Evolutionary conservation across 192 early-diverging fungal species (phyloP), one percentile per base, ranked within the genome.

Genomic region (Linnemannia exigua): DNA sequence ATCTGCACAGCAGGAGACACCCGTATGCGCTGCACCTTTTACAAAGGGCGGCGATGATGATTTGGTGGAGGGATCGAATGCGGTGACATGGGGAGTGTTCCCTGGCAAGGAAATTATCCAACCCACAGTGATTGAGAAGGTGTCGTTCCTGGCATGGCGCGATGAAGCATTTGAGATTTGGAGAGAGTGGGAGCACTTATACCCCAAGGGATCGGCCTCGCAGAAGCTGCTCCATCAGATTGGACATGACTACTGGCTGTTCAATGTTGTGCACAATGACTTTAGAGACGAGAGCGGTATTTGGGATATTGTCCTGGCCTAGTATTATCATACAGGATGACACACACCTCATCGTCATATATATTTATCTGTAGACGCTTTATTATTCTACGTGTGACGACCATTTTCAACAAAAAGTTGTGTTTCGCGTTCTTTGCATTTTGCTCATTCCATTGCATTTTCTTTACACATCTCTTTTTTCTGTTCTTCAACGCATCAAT

Each of bases 11-110:
- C 33, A 41, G 16, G 79, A 76, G 67, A 67, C 66, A 5, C 84
- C 84, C 19, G 75, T 80, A 82, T 94, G 69, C 92, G 91, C 75
- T 87, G 92, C 79, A 90, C 92, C 76, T 79, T 95, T 74, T 90
- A 87, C 80, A 9, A 72, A 71, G 46, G 79, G 72, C 41, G 20
- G n/a, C 4, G 84, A 77, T 1, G 66, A 96, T 80, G 91, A 90
- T 15, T 33, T 81, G 12, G 95, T 85, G 1, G 89, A 90, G 19
- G 79, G 88, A 1, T 91, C 94, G 35, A 96, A 95, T 87, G 96
- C 95, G 7, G 95, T 97, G 25, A 97, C 96, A 1, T 97, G 96
- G 96, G 96, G 96, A 48, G 96, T 97, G 22, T 97, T 97, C 88
- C 95, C 96, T 8, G 96, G 95, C 31, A 95, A 96, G 74, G 96